Base-by-base conservation (phyloP, 352 stramenopile genomes). In the Phytophthora uliginosa region DNA sequence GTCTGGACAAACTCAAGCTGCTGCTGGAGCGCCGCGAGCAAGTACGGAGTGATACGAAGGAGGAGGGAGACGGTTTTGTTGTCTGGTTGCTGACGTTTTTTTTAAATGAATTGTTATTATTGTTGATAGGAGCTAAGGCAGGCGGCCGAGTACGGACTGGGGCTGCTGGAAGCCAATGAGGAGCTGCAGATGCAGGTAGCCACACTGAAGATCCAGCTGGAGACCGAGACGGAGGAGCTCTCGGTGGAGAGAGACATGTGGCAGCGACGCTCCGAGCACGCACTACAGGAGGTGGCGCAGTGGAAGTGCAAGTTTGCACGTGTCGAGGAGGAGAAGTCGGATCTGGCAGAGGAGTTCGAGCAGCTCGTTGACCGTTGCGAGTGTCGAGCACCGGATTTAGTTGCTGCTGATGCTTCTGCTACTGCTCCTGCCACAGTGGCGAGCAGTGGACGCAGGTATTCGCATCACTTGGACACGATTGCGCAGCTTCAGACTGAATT, bases 81-180 rank as follows among this genome's bases (percentile, higher is more conserved):
- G 10, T 17, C 28, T 51, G 36, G 53, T 56, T 52, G 26, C 13
- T 69, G 38, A 50, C 15, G 42, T 50, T 62, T 54, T 62, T 54
- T 48, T 4, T 55, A 34, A 42, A 48, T 77, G 9, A 40, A 36
- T 7, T 57, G 6, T 9, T n/a, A 70, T 47, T 45, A n/a, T 59
- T 65, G 48, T 60, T 57, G n/a, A 33, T 40, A 97, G 90, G 90
- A 97, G 42, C 66, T 92, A 34, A 79, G 80, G 0, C 86, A 95
- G 47, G 90, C 90, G 18, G 90, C 86, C 7, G 86, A 93, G 69
- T 95, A 95, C 68, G 90, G 90, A 26, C 70, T 95, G 13, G 84
- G 80, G 33, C 79, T 97, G 36, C 64, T 97, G n/a, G 82, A 90
- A 40, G 71, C 74, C 34, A 95, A 97, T 60, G 88, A 95, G 38